These are phyloP conservation scores for Hamigera avellanea DNA, from an alignment of 495 filamentous ascomycete genomes.

Conservation along the genomic window DNA sequence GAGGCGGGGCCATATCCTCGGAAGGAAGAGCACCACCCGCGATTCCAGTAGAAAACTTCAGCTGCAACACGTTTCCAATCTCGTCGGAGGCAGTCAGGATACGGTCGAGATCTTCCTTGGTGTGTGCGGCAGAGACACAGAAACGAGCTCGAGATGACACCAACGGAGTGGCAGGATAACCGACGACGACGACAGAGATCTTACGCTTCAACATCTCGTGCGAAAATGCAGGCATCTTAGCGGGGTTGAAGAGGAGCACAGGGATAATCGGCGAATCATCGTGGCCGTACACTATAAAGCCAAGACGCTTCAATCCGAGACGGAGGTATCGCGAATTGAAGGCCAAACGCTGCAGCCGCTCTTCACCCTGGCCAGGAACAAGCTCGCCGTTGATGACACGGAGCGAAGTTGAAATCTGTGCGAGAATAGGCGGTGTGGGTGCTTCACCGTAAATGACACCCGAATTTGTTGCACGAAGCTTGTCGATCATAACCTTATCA, in stretches of 20 bases:
- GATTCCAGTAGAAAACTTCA: constrained; percentile 92
- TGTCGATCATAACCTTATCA: constrained; percentile 83
- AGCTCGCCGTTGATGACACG: constrained; percentile 82
- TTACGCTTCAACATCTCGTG: constrained; percentile 97
- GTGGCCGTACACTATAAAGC: constrained; percentile 92
- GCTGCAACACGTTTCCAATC: constrained; percentile 79
- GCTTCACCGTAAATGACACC: constrained; percentile 82
- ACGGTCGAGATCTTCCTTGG: constrained; percentile 93
- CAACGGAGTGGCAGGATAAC: constrained; percentile 94
- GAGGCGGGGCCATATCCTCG: constrained; percentile 55
- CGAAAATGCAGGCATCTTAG: constrained; percentile 94
- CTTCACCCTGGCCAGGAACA: constrained; percentile 82
- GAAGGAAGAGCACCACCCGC: constrained; percentile 74
- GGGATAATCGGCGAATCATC: constrained; percentile 98
- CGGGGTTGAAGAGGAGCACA: constrained; percentile 86
- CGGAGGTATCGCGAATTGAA: constrained; percentile 98
- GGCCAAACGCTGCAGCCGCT: constrained; percentile 87
- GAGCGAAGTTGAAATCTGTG: constrained; percentile 77
- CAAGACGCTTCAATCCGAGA: constrained; percentile 90
- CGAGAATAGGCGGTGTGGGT: constrained; percentile 72
- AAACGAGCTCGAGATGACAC: constrained; percentile 90
- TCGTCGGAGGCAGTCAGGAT: constrained; percentile 84
- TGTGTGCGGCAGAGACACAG: constrained; percentile 92
- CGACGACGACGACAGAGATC: constrained; percentile 96
- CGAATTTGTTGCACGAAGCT: constrained; percentile 75